Conservation (phyloP, 2,329 filamentous ascomycete genomes). For the Chrysoporthe puriensis region DNA sequence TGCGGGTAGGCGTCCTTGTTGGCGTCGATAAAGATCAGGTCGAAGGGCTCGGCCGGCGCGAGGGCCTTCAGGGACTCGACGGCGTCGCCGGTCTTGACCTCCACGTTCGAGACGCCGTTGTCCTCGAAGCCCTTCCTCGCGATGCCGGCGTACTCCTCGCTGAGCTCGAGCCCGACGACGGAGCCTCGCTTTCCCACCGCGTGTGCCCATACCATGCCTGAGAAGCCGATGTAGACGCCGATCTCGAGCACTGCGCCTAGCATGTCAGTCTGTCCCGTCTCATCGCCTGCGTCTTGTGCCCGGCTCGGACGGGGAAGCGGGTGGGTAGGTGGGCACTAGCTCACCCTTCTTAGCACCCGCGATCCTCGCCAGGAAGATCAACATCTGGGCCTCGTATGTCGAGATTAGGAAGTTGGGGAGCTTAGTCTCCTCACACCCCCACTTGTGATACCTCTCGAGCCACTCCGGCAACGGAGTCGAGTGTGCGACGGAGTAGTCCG, state of each 20-base stretch:
- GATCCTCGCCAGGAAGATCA: constrained; percentile 45
- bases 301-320: background rate
- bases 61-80: constrained; percentile 44
- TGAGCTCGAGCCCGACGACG: constrained; percentile 52
- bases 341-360: constrained; percentile 40
- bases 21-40: constrained; percentile 59
- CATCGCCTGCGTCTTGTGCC: no score
- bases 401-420: constrained; percentile 33
- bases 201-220: constrained; percentile 52
- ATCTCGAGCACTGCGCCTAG: constrained; percentile 48
- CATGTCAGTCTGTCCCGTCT: no score
- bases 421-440: constrained; percentile 29
- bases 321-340: background rate
- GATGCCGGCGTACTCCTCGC: constrained; percentile 46
- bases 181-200: constrained; percentile 47
- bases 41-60: constrained; percentile 48
- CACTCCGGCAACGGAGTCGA: constrained; percentile 47
- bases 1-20: constrained; percentile 55
- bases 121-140: constrained; percentile 45
- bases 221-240: constrained; percentile 54
- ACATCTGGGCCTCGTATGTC: constrained; percentile 33
- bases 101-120: constrained; percentile 47
- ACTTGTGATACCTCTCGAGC: constrained; percentile 48
- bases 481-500: constrained; percentile 45
- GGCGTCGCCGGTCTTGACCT: constrained; percentile 52